phyloP scores from a whole-genome alignment of 169 alveolate species.

The Amoebophrya sp. region DNA sequence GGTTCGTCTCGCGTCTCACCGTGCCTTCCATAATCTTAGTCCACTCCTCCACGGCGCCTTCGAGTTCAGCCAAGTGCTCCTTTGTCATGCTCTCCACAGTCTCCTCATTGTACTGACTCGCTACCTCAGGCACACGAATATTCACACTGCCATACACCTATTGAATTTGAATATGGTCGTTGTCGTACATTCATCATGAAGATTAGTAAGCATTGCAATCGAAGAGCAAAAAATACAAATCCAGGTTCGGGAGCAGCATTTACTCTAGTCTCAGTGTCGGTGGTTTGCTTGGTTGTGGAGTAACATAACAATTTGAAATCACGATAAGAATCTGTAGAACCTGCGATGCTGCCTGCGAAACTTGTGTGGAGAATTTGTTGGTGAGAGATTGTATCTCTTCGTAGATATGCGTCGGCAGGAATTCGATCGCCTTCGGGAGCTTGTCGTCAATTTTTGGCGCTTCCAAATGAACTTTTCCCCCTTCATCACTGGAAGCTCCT shows the following conservation, averaged over 20 bases:
- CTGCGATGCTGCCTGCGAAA: background rate
- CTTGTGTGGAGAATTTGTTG: background rate
- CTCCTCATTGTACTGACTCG: background rate
- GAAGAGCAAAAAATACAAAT: too few species aligned
- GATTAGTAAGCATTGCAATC: too few species aligned
- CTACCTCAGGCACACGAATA: slow-evolving; percentile 44
- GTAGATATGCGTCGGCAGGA: background rate
- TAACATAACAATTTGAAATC: too few species aligned
- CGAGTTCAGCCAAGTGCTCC: background rate
- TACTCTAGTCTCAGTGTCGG: too few species aligned
- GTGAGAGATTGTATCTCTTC: background rate
- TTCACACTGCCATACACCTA: slow-evolving; percentile 47
- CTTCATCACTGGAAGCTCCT: too few species aligned
- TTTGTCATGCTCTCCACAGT: slow-evolving; percentile 23
- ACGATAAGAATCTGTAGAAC: background rate
- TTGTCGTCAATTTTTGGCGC: background rate
- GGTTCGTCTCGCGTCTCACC: slow-evolving; percentile 30
- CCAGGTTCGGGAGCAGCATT: too few species aligned
- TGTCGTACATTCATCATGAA: too few species aligned
- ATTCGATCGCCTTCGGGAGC: background rate
- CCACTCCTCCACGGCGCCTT: slow-evolving; percentile 38
- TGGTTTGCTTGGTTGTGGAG: too few species aligned
- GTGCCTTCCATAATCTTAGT: slow-evolving; percentile 41
- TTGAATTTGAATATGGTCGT: background rate
- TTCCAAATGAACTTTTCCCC: too few species aligned